phyloP scores from a whole-genome alignment of 768 basidiomycete genomes.

The Hericium rajendrae region DNA sequence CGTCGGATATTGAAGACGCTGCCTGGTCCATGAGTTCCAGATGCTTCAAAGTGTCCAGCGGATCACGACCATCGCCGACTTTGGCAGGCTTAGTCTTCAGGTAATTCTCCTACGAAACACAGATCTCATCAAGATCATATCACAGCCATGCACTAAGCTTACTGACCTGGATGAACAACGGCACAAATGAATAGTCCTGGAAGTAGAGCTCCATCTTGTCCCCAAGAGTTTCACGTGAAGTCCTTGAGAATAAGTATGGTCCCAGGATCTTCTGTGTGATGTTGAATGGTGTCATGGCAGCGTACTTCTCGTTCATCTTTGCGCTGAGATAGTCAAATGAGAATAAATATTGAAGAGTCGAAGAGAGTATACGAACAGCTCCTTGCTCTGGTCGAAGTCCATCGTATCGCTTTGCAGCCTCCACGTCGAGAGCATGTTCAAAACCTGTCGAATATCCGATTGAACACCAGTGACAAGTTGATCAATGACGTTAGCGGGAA shows the following conservation, averaged over 20 bases:
- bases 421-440: constrained; percentile 99
- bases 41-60: constrained; percentile 57
- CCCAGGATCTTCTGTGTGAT: constrained; percentile 84
- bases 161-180: constrained; percentile 84
- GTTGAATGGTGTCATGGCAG: constrained; percentile 86
- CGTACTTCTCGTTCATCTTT: constrained; percentile 87
- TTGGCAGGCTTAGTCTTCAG: constrained; percentile 70
- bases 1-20: constrained; percentile 88
- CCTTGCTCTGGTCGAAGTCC: constrained; percentile 87
- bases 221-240: constrained; percentile 67
- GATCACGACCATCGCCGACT: constrained; percentile 47
- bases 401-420: constrained; percentile 73
- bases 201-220: constrained; percentile 97
- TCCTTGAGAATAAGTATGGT: constrained; percentile 82
- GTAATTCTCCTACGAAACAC: constrained; percentile 77
- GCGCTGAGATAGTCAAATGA: constrained; percentile 20
- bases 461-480: constrained; percentile 83
- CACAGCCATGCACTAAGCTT: constrained; percentile 2
- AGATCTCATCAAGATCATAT: neutral
- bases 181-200: constrained; percentile 90
- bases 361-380: constrained; percentile 50
- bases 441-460: constrained; percentile 93
- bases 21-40: constrained; percentile 80
- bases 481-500: constrained; percentile 87
- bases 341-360: neutral